Conservation (phyloP, 1,284 basidiomycete genomes). For the Phlebopus sp. region DNA sequence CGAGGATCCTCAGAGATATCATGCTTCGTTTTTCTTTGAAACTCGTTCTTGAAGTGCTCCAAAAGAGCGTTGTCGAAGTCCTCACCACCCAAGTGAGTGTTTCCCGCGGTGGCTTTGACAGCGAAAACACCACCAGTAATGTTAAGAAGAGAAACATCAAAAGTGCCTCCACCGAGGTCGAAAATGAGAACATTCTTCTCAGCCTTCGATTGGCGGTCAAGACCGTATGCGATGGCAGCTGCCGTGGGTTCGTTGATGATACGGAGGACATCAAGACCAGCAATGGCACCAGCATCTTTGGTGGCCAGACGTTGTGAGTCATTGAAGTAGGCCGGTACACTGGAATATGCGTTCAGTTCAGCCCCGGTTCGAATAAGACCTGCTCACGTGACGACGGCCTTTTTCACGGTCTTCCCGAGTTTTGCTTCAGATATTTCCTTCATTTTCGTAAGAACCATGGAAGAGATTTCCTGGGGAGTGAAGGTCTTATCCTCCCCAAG, state of each 20-base stretch:
- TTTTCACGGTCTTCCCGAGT: conserved; percentile 93
- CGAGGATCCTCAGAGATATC: conserved; percentile 96
- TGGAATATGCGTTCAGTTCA: conserved; percentile 22
- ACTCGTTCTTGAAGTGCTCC: conserved; percentile 98
- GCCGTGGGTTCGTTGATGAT: conserved; percentile 98
- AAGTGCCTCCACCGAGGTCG: conserved; percentile 98
- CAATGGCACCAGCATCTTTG: conserved; percentile 92
- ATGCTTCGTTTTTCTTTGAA: conserved; percentile 96
- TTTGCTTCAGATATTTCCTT: conserved; percentile 99
- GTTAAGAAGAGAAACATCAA: conserved; percentile 97
- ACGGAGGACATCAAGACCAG: conserved; percentile 93
- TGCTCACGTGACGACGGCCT: conserved; percentile 88
- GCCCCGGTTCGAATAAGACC: neutral
- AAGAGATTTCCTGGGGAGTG: conserved; percentile 96
- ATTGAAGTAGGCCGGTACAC: conserved; percentile 96
- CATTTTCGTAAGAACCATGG: conserved; percentile 99
- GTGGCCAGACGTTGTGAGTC: conserved; percentile 95
- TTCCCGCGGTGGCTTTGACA: conserved; percentile 97
- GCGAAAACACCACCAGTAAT: conserved; percentile 97
- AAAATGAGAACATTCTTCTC: conserved; percentile 99
- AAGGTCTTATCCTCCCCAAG: conserved; percentile 93
- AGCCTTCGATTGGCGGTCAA: conserved; percentile 82
- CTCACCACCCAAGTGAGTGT: conserved; percentile 97
- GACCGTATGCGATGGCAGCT: conserved; percentile 92
- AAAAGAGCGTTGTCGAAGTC: conserved; percentile 98